A percentile compares a stretch with the other conserved stretches of the same genome.
These are phyloP conservation scores for Adansonia grandidieri DNA, from an alignment of 441 rosid species.

Conservation along the genomic window DNA sequence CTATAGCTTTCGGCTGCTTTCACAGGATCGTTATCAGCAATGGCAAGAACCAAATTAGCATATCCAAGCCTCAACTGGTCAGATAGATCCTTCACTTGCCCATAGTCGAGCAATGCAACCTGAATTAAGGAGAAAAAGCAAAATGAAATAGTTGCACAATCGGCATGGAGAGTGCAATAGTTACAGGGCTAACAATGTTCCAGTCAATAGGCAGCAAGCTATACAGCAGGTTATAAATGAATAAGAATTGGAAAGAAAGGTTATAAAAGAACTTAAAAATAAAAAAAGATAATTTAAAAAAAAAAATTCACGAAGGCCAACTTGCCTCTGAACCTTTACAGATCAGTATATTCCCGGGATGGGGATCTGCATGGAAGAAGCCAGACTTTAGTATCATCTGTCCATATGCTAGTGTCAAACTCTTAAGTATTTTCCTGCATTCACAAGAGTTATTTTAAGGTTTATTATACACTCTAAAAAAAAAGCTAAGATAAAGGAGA, in stretches of 20 bases:
- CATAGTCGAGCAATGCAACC: constrained; percentile 96
- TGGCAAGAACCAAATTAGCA: constrained; percentile 86
- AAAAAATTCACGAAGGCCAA: constrained; percentile 24
- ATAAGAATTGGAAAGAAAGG: constrained; percentile 19
- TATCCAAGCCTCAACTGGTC: constrained; percentile 79
- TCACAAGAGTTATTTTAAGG: constrained; percentile 10
- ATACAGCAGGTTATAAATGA: background rate
- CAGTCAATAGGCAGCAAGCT: background rate
- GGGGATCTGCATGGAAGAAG: constrained; percentile 98
- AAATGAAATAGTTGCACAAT: constrained; percentile 21
- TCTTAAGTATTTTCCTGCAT: constrained; percentile 79
- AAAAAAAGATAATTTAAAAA: background rate
- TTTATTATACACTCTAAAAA: background rate
- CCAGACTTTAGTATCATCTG: constrained; percentile 97
- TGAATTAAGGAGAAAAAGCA: constrained; percentile 39
- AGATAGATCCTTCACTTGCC: constrained; percentile 97
- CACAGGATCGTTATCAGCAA: constrained; percentile 68
- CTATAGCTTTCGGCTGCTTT: constrained; percentile 78
- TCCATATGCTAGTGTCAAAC: constrained; percentile 84
- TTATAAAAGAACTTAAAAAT: constrained; percentile 8
- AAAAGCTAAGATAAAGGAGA: background rate
- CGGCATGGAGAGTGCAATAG: constrained; percentile 13
- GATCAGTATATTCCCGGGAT: constrained; percentile 93
- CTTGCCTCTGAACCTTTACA: constrained; percentile 93
- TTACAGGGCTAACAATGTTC: constrained; percentile 6